phyloP scores from a whole-genome alignment of 257 asterid genomes.

The Euphrasia confusa region DNA sequence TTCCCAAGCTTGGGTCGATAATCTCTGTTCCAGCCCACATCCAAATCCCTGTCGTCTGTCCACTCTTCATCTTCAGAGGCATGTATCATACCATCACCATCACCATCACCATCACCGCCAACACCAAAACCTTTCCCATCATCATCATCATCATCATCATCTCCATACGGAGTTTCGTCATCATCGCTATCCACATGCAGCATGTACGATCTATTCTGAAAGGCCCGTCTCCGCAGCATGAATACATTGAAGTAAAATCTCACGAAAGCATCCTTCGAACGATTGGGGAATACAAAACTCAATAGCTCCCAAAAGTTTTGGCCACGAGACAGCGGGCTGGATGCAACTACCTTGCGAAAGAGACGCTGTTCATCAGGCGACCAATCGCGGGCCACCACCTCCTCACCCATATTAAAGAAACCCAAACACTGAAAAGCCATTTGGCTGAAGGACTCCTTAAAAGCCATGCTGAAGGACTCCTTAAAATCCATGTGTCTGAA shows the following conservation, averaged over 20 bases:
- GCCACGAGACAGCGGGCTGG: constrained; percentile 43
- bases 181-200: constrained; percentile 68
- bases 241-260: constrained; percentile 81
- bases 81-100: background rate
- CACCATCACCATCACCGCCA: constrained; percentile 33
- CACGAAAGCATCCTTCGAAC: constrained; percentile 46
- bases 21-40: background rate
- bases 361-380: constrained; percentile 42
- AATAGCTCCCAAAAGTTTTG: constrained; percentile 57
- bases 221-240: constrained; percentile 52
- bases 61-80: constrained; percentile 29
- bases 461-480: constrained; percentile 42
- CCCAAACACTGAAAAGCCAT: constrained; percentile 49
- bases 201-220: constrained; percentile 50
- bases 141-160: constrained; percentile 16
- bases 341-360: constrained; percentile 50
- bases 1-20: constrained; percentile 18
- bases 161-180: constrained; percentile 29
- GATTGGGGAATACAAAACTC: constrained; percentile 41
- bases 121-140: too few relatives aligned
- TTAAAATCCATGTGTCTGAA: constrained; percentile 43
- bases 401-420: constrained; percentile 64
- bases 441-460: constrained; percentile 42
- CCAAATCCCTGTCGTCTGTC: constrained; percentile 29
- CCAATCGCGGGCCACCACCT: constrained; percentile 52